phyloP scores from a whole-genome alignment of 75 land plant species.

The Picea sitchensis region DNA sequence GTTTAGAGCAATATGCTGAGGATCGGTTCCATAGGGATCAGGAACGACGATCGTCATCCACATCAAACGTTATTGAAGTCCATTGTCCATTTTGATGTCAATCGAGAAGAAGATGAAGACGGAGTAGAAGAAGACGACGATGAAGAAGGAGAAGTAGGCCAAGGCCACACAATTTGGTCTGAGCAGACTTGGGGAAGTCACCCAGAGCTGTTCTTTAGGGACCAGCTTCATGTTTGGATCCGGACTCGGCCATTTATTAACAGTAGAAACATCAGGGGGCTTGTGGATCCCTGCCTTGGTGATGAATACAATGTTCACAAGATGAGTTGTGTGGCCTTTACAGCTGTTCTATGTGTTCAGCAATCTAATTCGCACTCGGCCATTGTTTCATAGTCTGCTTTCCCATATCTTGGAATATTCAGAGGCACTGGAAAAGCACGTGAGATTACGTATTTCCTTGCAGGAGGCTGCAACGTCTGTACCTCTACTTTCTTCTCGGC shows the following conservation, averaged over 20 bases:
- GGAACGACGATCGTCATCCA: background rate
- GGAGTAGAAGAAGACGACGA: background rate
- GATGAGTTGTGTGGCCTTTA: too few species aligned
- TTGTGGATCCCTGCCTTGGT: too few species aligned
- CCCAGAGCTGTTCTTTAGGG: slow-evolving; percentile 19
- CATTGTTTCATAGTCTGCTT: too few species aligned
- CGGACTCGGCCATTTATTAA: background rate
- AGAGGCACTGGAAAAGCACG: too few species aligned
- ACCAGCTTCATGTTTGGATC: slow-evolving; percentile 6
- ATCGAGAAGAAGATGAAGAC: background rate
- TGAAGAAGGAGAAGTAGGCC: background rate
- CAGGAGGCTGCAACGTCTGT: too few species aligned
- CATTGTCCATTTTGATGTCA: background rate
- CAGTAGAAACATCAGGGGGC: too few species aligned
- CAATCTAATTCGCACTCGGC: too few species aligned
- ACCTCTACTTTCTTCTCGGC: too few species aligned
- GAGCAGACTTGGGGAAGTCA: slow-evolving; percentile 5
- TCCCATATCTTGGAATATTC: too few species aligned
- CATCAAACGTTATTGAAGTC: background rate
- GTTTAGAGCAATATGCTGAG: background rate
- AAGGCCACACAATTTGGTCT: background rate
- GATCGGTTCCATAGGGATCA: background rate
- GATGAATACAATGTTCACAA: too few species aligned
- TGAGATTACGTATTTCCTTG: too few species aligned
- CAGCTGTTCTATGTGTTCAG: too few species aligned